phyloP scores from a whole-genome alignment of 1,284 basidiomycete species.

The Veloporphyrellus conicus region DNA sequence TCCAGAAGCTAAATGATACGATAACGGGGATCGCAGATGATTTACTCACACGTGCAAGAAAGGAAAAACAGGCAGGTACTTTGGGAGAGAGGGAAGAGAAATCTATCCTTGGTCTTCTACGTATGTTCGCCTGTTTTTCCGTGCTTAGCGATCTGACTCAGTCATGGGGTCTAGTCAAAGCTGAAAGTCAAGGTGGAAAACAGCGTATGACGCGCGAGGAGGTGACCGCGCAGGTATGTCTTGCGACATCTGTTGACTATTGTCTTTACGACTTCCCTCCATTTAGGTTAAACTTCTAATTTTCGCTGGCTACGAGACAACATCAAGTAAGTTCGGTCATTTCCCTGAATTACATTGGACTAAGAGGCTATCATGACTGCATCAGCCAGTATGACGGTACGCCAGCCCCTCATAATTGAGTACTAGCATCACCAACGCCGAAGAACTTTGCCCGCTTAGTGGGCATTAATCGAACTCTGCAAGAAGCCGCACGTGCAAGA shows the following conservation, averaged over 20 bases:
- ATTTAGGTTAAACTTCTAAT: conserved; percentile 26
- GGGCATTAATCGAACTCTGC: conserved; percentile 33
- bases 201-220: conserved; percentile 21
- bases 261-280: neutral
- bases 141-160: too few relatives aligned
- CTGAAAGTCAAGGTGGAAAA: conserved; percentile 8
- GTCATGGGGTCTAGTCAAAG: conserved; percentile 14
- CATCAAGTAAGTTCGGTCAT: conserved; percentile 20
- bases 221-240: conserved; percentile 19
- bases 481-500: conserved; percentile 21
- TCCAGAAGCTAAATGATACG: too few relatives aligned
- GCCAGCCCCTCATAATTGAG: neutral
- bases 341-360: neutral
- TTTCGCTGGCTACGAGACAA: conserved; percentile 33
- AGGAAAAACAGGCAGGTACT: too few relatives aligned
- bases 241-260: neutral
- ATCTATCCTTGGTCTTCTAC: too few relatives aligned
- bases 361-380: neutral
- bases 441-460: conserved; percentile 12
- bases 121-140: too few relatives aligned
- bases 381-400: conserved; percentile 25
- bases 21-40: too few relatives aligned
- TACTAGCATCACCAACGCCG: neutral
- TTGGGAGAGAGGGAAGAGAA: too few relatives aligned
- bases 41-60: too few relatives aligned